Conservation (phyloP, 805 yeast genomes). For the Hanseniaspora lindneri region DNA sequence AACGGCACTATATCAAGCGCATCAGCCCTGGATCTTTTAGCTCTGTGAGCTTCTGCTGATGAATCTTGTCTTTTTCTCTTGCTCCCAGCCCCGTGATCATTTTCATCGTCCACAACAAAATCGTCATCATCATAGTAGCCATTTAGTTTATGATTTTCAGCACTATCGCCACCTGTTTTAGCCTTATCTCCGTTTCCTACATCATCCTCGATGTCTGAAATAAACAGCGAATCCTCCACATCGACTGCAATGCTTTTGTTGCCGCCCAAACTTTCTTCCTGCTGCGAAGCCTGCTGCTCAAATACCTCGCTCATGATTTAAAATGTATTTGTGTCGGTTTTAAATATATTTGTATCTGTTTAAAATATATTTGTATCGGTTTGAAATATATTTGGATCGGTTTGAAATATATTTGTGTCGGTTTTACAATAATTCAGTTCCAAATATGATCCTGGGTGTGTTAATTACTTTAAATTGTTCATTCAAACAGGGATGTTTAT, state of each 20-base stretch:
- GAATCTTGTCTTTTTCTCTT: background rate
- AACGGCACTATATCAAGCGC: background rate
- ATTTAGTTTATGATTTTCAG: background rate
- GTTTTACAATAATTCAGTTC: no score
- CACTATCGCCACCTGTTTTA: background rate
- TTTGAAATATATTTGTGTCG: no score
- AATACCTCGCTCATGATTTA: background rate
- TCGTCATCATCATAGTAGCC: background rate
- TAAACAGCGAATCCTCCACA: constrained; percentile 14
- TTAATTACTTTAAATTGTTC: no score
- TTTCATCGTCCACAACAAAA: background rate
- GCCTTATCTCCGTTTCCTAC: background rate
- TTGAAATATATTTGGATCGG: no score
- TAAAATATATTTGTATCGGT: no score
- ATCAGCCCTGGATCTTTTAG: no score
- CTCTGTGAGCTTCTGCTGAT: background rate
- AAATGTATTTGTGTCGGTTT: no score
- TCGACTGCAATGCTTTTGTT: constrained; percentile 2
- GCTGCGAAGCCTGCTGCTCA: background rate
- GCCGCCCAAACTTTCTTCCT: background rate
- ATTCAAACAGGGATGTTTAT: no score
- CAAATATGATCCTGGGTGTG: no score
- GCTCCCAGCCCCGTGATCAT: background rate
- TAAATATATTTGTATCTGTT: no score
- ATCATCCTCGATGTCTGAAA: constrained; percentile 11